Conservation (phyloP, 2,329 filamentous ascomycete genomes). For the Phaeosphaeria sp. region DNA sequence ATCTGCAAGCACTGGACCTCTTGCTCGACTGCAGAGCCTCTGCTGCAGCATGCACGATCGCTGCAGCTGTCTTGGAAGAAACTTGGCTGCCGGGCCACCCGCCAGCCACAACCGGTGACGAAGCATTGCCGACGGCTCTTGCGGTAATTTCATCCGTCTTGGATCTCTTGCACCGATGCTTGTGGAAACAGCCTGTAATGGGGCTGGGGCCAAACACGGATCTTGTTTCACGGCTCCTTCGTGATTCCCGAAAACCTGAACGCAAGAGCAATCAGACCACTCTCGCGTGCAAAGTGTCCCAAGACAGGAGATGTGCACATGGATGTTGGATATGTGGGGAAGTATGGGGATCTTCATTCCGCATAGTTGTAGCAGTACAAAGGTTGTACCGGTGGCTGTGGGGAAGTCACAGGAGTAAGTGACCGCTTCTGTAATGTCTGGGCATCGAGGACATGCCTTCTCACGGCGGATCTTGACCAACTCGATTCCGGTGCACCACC, state of each 20-base stretch:
- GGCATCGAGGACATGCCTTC: background rate
- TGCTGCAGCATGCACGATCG: background rate
- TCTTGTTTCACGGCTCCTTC: background rate
- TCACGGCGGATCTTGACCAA: background rate
- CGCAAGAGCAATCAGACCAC: conserved; percentile 1
- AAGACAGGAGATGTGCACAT: background rate
- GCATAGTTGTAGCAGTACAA: background rate
- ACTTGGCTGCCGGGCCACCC: conserved; percentile 3
- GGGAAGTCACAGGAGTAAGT: background rate
- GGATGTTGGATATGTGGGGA: background rate
- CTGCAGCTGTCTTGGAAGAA: conserved; percentile 2
- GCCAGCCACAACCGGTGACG: conserved; percentile 1
- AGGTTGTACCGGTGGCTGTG: background rate
- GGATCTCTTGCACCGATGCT: background rate
- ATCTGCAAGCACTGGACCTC: background rate
- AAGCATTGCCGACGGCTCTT: conserved; percentile 2
- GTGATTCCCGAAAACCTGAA: conserved; percentile 1
- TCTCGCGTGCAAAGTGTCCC: background rate
- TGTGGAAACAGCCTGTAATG: background rate
- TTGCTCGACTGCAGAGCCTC: background rate
- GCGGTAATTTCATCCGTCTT: background rate
- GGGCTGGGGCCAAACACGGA: background rate
- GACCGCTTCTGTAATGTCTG: background rate
- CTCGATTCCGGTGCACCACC: background rate
- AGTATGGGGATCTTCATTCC: background rate